These are phyloP conservation scores for Stromatinia cepivora DNA, from an alignment of 2,329 filamentous ascomycete genomes.

Conservation along the genomic window DNA sequence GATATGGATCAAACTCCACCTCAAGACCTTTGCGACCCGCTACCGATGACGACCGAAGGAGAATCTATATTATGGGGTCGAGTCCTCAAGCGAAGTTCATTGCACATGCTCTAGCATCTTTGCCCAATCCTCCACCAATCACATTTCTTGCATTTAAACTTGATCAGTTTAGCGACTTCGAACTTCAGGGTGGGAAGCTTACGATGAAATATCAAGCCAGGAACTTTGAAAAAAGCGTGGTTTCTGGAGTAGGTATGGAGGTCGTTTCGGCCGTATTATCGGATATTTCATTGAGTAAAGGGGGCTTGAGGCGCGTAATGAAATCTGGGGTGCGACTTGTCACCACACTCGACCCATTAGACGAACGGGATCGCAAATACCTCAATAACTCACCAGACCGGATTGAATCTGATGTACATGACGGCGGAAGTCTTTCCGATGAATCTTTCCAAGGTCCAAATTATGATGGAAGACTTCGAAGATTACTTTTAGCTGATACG, in stretches of 20 bases:
- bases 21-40: neutral
- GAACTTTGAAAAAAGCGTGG: neutral
- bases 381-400: too few species aligned
- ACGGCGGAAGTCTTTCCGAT: neutral
- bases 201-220: neutral
- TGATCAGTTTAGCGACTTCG: neutral
- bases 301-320: too few species aligned
- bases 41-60: neutral
- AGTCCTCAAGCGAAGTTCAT: neutral
- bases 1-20: neutral
- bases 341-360: neutral
- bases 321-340: neutral
- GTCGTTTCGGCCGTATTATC: neutral
- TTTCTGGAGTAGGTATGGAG: neutral
- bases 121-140: neutral
- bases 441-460: neutral
- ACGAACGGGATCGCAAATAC: neutral
- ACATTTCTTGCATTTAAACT: neutral
- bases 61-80: neutral
- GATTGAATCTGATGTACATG: neutral
- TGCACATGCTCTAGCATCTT: neutral
- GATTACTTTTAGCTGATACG: too few species aligned
- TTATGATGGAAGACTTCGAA: neutral
- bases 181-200: neutral
- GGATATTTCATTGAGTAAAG: neutral